Evolutionary conservation across 1,284 basidiomycete species (phyloP).

Genomic region (Somion occarium): DNA sequence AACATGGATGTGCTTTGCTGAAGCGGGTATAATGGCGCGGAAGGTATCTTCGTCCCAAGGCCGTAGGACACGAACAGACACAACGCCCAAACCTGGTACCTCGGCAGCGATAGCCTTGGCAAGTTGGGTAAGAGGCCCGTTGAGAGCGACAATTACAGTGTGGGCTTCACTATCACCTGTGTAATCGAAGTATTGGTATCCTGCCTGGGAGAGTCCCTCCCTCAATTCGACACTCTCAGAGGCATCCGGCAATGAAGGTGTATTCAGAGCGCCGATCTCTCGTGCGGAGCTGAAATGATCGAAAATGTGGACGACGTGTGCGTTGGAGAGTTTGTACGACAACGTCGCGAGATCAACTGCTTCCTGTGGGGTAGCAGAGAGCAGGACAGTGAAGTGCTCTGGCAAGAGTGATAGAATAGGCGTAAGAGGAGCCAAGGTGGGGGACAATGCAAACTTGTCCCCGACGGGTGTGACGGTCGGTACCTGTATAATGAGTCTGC

Average conservation of each 20-base stretch:
- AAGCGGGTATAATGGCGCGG: conserved; percentile 50
- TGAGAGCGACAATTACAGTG: conserved; percentile 59
- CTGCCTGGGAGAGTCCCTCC: conserved; percentile 46
- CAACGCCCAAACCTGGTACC: conserved; percentile 49
- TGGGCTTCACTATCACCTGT: conserved; percentile 54
- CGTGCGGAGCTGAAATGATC: conserved; percentile 70
- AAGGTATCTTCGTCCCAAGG: conserved; percentile 71
- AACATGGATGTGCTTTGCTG: conserved; percentile 57
- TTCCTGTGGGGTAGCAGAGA: conserved; percentile 81
- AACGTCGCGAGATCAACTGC: conserved; percentile 68
- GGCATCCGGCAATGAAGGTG: conserved; percentile 26
- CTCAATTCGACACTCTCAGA: conserved; percentile 28
- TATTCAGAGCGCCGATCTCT: conserved; percentile 57
- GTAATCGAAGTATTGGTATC: conserved; percentile 68
- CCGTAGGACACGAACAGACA: conserved; percentile 70
- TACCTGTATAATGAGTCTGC: conserved; percentile 75
- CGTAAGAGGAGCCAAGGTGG: conserved; percentile 66
- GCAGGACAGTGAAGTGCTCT: conserved; percentile 67
- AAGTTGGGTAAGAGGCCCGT: conserved; percentile 62
- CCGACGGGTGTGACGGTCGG: conserved; percentile 65
- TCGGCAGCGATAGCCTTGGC: conserved; percentile 45
- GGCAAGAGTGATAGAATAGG: conserved; percentile 59
- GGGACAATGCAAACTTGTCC: conserved; percentile 64
- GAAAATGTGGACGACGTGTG: conserved; percentile 76
- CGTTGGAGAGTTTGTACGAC: conserved; percentile 55